phyloP scores from a whole-genome alignment of 2,329 filamentous ascomycete species.

The Fusarium sp. region DNA sequence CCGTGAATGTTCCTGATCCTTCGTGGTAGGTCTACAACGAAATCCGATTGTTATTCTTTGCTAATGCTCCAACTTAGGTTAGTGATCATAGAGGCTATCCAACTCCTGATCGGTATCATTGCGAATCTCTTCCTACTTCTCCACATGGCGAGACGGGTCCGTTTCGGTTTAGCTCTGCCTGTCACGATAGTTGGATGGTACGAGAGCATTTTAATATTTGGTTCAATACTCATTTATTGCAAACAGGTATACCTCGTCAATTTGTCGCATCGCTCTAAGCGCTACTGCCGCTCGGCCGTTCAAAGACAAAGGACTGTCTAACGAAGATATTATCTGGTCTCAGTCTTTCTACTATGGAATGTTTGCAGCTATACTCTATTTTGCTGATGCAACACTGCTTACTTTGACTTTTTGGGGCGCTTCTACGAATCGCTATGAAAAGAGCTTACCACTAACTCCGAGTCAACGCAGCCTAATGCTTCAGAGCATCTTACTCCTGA shows the following conservation, averaged over 20 bases:
- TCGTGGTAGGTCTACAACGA: background rate
- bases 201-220: background rate
- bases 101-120: background rate
- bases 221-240: background rate
- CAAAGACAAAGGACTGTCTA: background rate
- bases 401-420: background rate
- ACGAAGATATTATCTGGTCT: background rate
- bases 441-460: background rate
- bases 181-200: conserved; percentile 1
- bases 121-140: background rate
- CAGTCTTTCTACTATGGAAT: background rate
- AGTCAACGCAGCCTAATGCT: background rate
- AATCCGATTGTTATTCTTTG: background rate
- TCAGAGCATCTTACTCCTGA: background rate
- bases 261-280: background rate
- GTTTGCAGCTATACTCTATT: background rate
- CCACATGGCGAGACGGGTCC: background rate
- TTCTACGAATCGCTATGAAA: background rate
- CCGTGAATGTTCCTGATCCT: background rate
- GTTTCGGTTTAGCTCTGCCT: background rate
- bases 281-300: background rate
- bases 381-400: background rate
- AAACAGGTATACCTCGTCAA: background rate
- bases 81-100: background rate
- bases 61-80: background rate